Base-by-base conservation (phyloP, 2,329 filamentous ascomycete genomes). In the Gnomoniopsis smithogilvyi region DNA sequence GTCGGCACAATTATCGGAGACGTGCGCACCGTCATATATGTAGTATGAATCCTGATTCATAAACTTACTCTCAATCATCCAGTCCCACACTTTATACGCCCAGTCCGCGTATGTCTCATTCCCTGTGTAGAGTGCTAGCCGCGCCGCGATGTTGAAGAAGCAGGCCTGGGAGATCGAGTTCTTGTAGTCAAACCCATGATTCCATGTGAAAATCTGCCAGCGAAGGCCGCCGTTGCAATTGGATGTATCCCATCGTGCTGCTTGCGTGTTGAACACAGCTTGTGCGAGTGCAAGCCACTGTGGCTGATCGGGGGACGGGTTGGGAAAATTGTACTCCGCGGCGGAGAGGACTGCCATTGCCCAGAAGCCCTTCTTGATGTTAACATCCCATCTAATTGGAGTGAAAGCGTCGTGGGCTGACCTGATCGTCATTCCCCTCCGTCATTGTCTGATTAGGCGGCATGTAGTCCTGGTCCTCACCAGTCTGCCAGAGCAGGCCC, bases 141-240 rank as follows among this genome's bases (percentile, higher is more conserved):
- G 81, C 14, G 86, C 78, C 15, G 74, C 77, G 36, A 80, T 69
- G 60, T 79, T 78, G 67, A 80, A 80, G 68, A 79, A 79, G 59
- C 74, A 74, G 15, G 76, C 78, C 64, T 80, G 80, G n/a, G 77
- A 74, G 62, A 80, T 79, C 8, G 76, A 73, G 61, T 79, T 79
- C 67, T 80, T 77, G 66, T 78, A 78, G 58, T 72, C 67, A 61
- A 73, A 96, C 8, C 91, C 91, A 45, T 81, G 84, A 68, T 94
- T 93, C 78, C 90, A 91, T 2, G 82, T 79, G 70, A 89, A 93
- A 52, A 95, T 91, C 73, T 95, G 91, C 89, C 89, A 92, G 63
- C 88, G 82, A 52, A 93, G 71, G 6, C 90, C 91, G 46, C 90
- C 90, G 19, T 78, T 79, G 65, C 90, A 94, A 50, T 82, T 74